phyloP scores from a whole-genome alignment of 768 basidiomycete species.

The Mycena epipterygia region DNA sequence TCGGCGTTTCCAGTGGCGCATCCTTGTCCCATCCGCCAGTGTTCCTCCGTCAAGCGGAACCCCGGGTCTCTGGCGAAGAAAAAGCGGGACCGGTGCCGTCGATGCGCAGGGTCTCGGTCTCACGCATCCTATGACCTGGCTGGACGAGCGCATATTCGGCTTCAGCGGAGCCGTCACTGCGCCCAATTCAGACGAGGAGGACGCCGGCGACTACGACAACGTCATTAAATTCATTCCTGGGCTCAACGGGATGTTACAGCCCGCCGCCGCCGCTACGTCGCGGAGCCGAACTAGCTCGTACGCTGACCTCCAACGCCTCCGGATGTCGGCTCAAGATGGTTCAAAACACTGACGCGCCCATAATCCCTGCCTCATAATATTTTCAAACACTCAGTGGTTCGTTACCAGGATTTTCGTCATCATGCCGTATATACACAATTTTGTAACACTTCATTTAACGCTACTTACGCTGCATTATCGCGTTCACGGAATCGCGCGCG shows the following conservation, averaged over 20 bases:
- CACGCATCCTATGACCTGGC: slow-evolving; percentile 94
- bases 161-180: slow-evolving; percentile 75
- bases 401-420: not conserved
- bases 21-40: slow-evolving; percentile 85
- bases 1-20: slow-evolving; percentile 69
- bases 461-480: slow-evolving; percentile 43
- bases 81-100: slow-evolving; percentile 85
- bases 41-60: slow-evolving; percentile 85
- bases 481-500: slow-evolving; percentile 45
- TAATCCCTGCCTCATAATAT: not conserved
- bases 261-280: not conserved
- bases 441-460: slow-evolving; percentile 31
- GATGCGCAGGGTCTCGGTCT: slow-evolving; percentile 77
- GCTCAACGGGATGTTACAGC: slow-evolving; percentile 9
- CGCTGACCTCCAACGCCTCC: slow-evolving; percentile 29
- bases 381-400: not conserved
- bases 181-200: slow-evolving; percentile 85
- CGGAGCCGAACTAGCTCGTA: slow-evolving; percentile 34
- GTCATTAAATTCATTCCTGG: slow-evolving; percentile 76
- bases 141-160: slow-evolving; percentile 94
- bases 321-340: slow-evolving; percentile 21
- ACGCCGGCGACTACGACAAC: slow-evolving; percentile 95
- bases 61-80: slow-evolving; percentile 83
- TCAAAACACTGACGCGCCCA: not conserved
- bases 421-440: not conserved